Evolutionary conservation across 805 yeast species (phyloP).

Genomic region (Ogataea wickerhamii): DNA sequence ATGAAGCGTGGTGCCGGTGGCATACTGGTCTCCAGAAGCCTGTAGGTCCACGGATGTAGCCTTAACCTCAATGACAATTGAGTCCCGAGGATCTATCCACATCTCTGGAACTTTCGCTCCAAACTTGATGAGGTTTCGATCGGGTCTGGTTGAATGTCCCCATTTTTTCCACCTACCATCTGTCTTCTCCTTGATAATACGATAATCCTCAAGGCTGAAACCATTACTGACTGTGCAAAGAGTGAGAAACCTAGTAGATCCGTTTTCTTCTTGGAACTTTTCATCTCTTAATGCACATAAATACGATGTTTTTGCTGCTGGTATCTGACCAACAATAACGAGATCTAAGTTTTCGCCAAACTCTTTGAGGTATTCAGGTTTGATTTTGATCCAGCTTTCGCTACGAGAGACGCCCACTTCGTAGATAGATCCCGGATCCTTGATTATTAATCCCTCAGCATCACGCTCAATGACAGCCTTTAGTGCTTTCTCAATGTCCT

Average conservation of each 20-base stretch:
- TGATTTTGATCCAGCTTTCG: constrained; percentile 76
- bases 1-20: constrained; percentile 66
- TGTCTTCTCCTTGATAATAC: constrained; percentile 53
- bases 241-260: constrained; percentile 44
- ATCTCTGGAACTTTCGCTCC: constrained; percentile 60
- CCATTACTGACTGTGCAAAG: constrained; percentile 87
- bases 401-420: constrained; percentile 55
- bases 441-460: constrained; percentile 82
- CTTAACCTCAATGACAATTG: constrained; percentile 77
- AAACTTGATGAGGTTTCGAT: constrained; percentile 43
- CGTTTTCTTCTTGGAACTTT: constrained; percentile 4
- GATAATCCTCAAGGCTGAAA: constrained; percentile 59
- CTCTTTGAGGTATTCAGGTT: constrained; percentile 84
- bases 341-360: constrained; percentile 86
- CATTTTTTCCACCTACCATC: constrained; percentile 55
- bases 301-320: constrained; percentile 67
- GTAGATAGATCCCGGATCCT: constrained; percentile 58
- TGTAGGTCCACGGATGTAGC: constrained; percentile 66
- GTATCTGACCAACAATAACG: constrained; percentile 71
- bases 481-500: constrained; percentile 55
- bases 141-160: constrained; percentile 38
- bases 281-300: constrained; percentile 61
- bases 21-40: constrained; percentile 44
- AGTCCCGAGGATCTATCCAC: constrained; percentile 79
- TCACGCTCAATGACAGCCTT: constrained; percentile 54